Base-by-base conservation (phyloP, 2,329 filamentous ascomycete species). In the Aspergillus fructus region DNA sequence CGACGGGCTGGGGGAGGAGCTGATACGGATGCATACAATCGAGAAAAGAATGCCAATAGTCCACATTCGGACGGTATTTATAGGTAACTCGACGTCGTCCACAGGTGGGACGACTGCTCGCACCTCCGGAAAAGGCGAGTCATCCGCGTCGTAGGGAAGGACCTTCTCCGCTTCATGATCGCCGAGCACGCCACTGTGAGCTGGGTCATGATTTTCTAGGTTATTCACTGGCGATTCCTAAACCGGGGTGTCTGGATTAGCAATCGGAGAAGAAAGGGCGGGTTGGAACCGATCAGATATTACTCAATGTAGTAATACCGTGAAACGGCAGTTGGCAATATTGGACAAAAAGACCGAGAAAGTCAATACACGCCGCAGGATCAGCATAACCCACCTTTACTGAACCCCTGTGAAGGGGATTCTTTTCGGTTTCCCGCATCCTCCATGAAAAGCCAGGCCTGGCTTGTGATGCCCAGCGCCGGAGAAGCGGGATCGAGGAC, bases 101-200 rank as follows among this genome's bases (percentile, higher is more conserved):
- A 66, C 64, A 1, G 72, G 70, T 24, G 62, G 64, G 17, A 75
- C 66, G 42, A 74, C 72, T 7, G 72, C 72, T 49, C 72, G 72
- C 30, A 75, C 72, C 59, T 75, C 72, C 1, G 72, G 72, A 48
- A 71, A 75, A 2, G 72, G 72, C n/a, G 72, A 75, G 55, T 75
- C 66, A 27, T 72, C 66, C 13, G 70, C 72, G 33, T 74, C 71
- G 50, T 72, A 74, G 6, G 71, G 66, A 21, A 75, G 66, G 30
- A 68, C 65, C 51, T 68, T 57, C 21, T 68, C 64, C 24, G 70
- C 72, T 61, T 72, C 71, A 19, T 61, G 56, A 55, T 74, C 72
- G 37, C 62, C 64, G 19, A 74, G 66, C 33, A 73, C 57, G 42
- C 50, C 61, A 21, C 62, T 30, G 27, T 34, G n/a, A n/a, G 19